phyloP scores from a whole-genome alignment of 2,329 filamentous ascomycete species.

The Byssoonygena ceratinophila region DNA sequence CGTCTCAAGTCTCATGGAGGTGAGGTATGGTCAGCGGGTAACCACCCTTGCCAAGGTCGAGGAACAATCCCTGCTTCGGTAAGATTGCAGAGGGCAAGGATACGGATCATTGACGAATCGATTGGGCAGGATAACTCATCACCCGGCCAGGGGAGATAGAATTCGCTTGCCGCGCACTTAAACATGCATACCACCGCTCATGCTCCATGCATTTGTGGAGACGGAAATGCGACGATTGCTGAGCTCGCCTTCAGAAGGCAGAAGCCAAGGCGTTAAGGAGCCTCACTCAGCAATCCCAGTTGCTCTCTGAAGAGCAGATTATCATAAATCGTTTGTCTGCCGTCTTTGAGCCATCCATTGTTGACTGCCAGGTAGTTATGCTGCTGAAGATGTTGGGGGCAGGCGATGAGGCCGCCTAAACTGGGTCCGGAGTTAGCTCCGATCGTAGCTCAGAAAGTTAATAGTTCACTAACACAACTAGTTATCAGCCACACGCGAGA shows the following conservation, averaged over 20 bases:
- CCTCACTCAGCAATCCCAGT: too few species aligned
- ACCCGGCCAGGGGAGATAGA: neutral
- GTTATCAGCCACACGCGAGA: slow-evolving; percentile 5
- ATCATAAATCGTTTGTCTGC: too few species aligned
- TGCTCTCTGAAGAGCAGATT: too few species aligned
- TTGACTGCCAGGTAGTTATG: too few species aligned
- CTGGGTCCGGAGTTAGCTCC: neutral
- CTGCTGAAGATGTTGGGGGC: neutral
- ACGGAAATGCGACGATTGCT: neutral
- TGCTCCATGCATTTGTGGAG: neutral
- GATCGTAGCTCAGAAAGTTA: too few species aligned
- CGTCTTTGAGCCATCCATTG: too few species aligned
- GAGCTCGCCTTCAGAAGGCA: neutral
- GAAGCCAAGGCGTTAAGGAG: neutral
- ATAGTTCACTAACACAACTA: too few species aligned
- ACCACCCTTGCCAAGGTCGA: neutral
- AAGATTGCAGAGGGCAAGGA: slow-evolving; percentile 1
- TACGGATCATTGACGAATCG: neutral
- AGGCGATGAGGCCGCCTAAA: neutral
- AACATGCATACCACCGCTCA: neutral
- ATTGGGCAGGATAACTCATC: neutral
- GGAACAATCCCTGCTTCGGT: neutral
- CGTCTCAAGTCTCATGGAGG: slow-evolving; percentile 4
- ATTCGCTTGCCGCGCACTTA: neutral
- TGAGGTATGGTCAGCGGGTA: neutral